Evolutionary conservation across 2,329 filamentous ascomycete genomes (phyloP).

Genomic region (Rhinocladiella similis): DNA sequence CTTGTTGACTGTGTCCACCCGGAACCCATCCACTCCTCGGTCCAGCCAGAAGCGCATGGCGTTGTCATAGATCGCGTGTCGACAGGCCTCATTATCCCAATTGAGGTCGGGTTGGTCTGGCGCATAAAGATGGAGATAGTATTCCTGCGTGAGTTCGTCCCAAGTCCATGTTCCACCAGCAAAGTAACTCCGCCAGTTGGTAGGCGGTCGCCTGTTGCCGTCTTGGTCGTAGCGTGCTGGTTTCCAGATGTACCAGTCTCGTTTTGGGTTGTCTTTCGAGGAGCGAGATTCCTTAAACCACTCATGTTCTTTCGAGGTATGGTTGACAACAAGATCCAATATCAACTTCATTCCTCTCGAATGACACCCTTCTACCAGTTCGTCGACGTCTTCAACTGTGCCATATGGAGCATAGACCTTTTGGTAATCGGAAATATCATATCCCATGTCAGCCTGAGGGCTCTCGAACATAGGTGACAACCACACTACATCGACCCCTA

Average conservation of each 20-base stretch:
- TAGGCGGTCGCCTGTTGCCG: constrained; percentile 59
- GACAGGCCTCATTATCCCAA: constrained; percentile 67
- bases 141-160: constrained; percentile 37
- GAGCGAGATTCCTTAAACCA: constrained; percentile 60
- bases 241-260: constrained; percentile 68
- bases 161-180: constrained; percentile 31
- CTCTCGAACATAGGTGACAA: constrained; percentile 60
- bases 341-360: constrained; percentile 67
- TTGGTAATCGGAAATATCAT: constrained; percentile 68
- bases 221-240: constrained; percentile 53
- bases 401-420: constrained; percentile 65
- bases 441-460: constrained; percentile 67
- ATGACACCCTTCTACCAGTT: constrained; percentile 60
- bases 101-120: constrained; percentile 74
- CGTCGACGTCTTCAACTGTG: constrained; percentile 64
- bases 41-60: constrained; percentile 74
- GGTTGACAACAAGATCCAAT: constrained; percentile 74
- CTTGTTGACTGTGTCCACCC: constrained; percentile 51
- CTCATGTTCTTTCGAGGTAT: constrained; percentile 61
- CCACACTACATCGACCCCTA: constrained; percentile 35
- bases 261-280: constrained; percentile 49
- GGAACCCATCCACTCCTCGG: constrained; percentile 67
- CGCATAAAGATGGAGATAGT: constrained; percentile 72
- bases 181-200: constrained; percentile 51
- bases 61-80: constrained; percentile 65